These are phyloP conservation scores for Lachancea waltii DNA, from an alignment of 805 yeast species.

Conservation along the genomic window DNA sequence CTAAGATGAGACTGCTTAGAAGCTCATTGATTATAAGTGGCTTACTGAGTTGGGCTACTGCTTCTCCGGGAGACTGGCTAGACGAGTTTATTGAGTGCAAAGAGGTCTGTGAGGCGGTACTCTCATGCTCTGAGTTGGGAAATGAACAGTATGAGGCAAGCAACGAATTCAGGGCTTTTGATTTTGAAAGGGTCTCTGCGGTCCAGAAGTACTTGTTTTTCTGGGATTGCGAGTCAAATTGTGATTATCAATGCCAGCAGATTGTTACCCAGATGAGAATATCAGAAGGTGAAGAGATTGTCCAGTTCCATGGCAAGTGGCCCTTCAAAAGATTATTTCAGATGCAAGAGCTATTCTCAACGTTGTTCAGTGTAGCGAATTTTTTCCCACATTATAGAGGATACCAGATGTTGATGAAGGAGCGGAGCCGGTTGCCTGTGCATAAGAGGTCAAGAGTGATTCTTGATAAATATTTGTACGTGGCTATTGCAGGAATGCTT, in stretches of 20 bases:
- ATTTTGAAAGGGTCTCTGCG: slow-evolving; percentile 26
- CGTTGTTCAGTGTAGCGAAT: slow-evolving; percentile 69
- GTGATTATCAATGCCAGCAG: slow-evolving; percentile 92
- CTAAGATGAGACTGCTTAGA: not conserved
- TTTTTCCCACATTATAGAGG: slow-evolving; percentile 58
- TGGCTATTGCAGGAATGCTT: slow-evolving; percentile 60
- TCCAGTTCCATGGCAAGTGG: slow-evolving; percentile 97
- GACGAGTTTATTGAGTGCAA: slow-evolving; percentile 51
- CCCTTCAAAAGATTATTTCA: slow-evolving; percentile 78
- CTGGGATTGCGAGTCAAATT: slow-evolving; percentile 75
- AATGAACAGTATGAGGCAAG: slow-evolving; percentile 22
- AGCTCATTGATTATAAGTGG: not conserved
- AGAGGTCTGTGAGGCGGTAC: slow-evolving; percentile 40
- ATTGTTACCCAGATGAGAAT: slow-evolving; percentile 54
- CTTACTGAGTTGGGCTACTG: slow-evolving; percentile 14
- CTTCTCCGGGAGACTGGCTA: slow-evolving; percentile 58
- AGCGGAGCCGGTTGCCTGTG: slow-evolving; percentile 8
- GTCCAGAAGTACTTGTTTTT: slow-evolving; percentile 39
- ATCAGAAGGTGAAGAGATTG: slow-evolving; percentile 43
- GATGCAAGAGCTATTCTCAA: slow-evolving; percentile 77
- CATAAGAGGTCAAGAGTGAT: slow-evolving; percentile 9
- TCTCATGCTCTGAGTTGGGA: slow-evolving; percentile 19
- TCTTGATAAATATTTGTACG: slow-evolving; percentile 24
- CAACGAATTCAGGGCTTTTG: slow-evolving; percentile 20
- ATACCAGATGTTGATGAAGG: slow-evolving; percentile 29